A percentile compares a stretch with the other conserved stretches of the same genome.
Conservation (phyloP, 202 grass and related monocot species). For the Brachypodium distachyon region DNA sequence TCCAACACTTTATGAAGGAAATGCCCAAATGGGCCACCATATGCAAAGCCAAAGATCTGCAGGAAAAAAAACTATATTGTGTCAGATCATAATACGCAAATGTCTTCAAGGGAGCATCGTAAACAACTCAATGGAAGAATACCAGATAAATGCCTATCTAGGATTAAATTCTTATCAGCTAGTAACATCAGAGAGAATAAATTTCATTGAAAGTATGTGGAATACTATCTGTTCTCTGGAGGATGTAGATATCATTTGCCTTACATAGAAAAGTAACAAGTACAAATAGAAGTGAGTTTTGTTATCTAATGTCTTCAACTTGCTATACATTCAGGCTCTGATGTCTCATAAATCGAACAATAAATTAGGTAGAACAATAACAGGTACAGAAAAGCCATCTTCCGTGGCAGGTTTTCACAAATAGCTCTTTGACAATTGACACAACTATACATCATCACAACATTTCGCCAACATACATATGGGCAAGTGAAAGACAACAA, state of each 20-base stretch:
- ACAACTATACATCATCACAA: background rate
- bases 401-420: background rate
- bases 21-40: slow-evolving; percentile 94
- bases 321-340: background rate
- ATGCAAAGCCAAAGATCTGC: slow-evolving; percentile 79
- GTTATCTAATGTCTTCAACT: background rate
- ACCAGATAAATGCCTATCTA: background rate
- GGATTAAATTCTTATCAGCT: background rate
- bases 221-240: background rate
- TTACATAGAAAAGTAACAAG: background rate
- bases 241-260: background rate
- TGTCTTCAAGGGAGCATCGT: background rate
- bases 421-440: background rate
- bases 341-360: background rate
- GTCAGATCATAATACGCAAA: slow-evolving; percentile 2
- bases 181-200: background rate
- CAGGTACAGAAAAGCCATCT: background rate
- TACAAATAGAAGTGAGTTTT: background rate
- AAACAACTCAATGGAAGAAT: background rate
- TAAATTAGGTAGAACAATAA: background rate
- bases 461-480: background rate
- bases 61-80: background rate
- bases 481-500: background rate
- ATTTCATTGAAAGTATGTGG: background rate
- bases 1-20: slow-evolving; percentile 72